phyloP scores from a whole-genome alignment of 192 early-diverging fungal genomes.

The Rhizophlyctis rosea region DNA sequence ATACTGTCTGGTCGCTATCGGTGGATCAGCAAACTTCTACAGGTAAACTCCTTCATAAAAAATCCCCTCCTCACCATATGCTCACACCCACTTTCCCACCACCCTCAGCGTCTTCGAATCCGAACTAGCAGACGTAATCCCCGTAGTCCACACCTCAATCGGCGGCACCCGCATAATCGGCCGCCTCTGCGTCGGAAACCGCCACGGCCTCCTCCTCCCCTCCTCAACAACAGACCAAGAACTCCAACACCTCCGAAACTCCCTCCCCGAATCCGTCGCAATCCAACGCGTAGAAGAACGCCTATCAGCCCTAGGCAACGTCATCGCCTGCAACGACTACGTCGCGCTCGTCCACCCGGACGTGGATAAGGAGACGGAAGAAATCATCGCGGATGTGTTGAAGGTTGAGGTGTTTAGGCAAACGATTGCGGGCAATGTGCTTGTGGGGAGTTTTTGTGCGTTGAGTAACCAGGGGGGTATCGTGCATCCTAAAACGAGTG shows the following conservation, averaged over 20 bases:
- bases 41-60: too few relatives aligned
- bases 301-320: constrained; percentile 95
- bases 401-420: constrained; percentile 98
- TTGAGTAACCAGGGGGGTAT: constrained; percentile 97
- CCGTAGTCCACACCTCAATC: constrained; percentile 94
- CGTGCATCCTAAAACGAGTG: constrained; percentile 89
- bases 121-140: constrained; percentile 92
- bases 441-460: constrained; percentile 93
- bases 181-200: constrained; percentile 90
- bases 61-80: constrained; percentile 1
- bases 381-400: constrained; percentile 98
- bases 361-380: constrained; percentile 95
- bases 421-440: constrained; percentile 95
- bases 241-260: constrained; percentile 95
- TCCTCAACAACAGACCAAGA: constrained; percentile 93
- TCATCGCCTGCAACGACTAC: constrained; percentile 99
- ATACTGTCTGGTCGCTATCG: constrained; percentile 94
- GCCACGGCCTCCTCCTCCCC: constrained; percentile 91
- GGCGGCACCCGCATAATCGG: constrained; percentile 96
- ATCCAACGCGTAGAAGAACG: constrained; percentile 98
- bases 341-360: constrained; percentile 98
- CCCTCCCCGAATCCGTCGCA: constrained; percentile 85
- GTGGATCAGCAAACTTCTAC: constrained; percentile 99
- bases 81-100: not conserved
- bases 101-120: constrained; percentile 81